phyloP scores from a whole-genome alignment of 345 rosid genomes.

The Sisymbrium irio region DNA sequence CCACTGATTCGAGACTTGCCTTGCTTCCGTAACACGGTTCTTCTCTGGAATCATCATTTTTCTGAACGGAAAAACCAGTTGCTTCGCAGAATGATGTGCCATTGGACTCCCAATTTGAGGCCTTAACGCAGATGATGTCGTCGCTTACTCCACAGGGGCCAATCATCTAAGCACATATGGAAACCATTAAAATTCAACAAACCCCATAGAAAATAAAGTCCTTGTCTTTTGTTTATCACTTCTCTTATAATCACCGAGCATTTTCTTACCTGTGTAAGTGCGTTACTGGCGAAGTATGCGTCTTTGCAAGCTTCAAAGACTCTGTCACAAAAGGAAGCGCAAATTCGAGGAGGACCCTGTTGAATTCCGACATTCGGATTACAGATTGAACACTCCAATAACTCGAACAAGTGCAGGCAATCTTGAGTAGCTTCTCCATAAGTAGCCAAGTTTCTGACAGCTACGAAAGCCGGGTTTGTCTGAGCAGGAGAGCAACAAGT shows the following conservation, averaged over 20 bases:
- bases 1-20: conserved; percentile 77
- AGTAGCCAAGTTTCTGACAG: conserved; percentile 71
- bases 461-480: conserved; percentile 79
- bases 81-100: conserved; percentile 85
- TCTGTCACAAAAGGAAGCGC: conserved; percentile 70
- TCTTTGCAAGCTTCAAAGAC: conserved; percentile 71
- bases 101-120: conserved; percentile 74
- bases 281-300: conserved; percentile 88
- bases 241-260: not conserved
- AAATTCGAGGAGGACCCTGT: conserved; percentile 85
- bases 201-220: not conserved
- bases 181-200: conserved; percentile 6
- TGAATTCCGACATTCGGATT: conserved; percentile 77
- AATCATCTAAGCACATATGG: conserved; percentile 20
- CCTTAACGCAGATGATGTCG: conserved; percentile 77
- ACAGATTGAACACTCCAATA: conserved; percentile 94
- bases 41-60: conserved; percentile 38
- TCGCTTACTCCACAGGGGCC: conserved; percentile 68
- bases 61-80: conserved; percentile 70
- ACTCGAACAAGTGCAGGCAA: conserved; percentile 77
- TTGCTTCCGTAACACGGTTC: conserved; percentile 78
- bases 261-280: conserved; percentile 51
- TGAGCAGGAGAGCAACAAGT: conserved; percentile 86
- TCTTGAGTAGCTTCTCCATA: conserved; percentile 82
- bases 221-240: not conserved